These are phyloP conservation scores for Decorospora gaudefroyi DNA, from an alignment of 2,329 filamentous ascomycete species.

Conservation along the genomic window DNA sequence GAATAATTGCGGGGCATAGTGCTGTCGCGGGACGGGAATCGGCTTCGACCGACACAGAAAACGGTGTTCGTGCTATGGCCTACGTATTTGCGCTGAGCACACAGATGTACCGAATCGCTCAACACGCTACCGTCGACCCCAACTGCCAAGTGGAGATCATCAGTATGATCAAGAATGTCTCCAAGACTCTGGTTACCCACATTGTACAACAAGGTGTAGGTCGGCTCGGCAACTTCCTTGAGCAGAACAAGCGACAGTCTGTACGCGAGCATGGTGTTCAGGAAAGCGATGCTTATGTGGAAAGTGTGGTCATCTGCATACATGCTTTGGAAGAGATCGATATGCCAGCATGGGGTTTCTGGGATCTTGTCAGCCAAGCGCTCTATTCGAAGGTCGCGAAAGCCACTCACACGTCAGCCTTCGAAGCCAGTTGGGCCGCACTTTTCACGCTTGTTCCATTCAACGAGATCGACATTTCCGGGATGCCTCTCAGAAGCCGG, in stretches of 20 bases:
- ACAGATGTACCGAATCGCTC: constrained; percentile 42
- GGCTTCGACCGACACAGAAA: background rate
- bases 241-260: constrained; percentile 50
- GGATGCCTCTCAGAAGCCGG: constrained; percentile 51
- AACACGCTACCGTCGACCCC: constrained; percentile 28
- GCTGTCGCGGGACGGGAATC: background rate
- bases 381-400: constrained; percentile 26
- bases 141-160: constrained; percentile 24
- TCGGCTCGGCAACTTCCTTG: constrained; percentile 51
- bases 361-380: constrained; percentile 50
- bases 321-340: constrained; percentile 48
- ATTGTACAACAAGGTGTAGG: constrained; percentile 42
- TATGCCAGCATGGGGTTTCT: constrained; percentile 47
- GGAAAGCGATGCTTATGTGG: constrained; percentile 50
- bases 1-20: constrained; percentile 22
- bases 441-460: constrained; percentile 60
- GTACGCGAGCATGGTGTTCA: constrained; percentile 56
- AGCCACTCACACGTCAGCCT: constrained; percentile 33
- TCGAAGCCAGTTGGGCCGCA: constrained; percentile 50
- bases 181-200: constrained; percentile 46
- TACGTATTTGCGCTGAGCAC: constrained; percentile 36
- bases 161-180: constrained; percentile 41
- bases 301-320: constrained; percentile 54
- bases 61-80: constrained; percentile 28
- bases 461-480: constrained; percentile 56